Base-by-base conservation (phyloP, 495 filamentous ascomycete genomes). In the Talaromyces ruber region DNA sequence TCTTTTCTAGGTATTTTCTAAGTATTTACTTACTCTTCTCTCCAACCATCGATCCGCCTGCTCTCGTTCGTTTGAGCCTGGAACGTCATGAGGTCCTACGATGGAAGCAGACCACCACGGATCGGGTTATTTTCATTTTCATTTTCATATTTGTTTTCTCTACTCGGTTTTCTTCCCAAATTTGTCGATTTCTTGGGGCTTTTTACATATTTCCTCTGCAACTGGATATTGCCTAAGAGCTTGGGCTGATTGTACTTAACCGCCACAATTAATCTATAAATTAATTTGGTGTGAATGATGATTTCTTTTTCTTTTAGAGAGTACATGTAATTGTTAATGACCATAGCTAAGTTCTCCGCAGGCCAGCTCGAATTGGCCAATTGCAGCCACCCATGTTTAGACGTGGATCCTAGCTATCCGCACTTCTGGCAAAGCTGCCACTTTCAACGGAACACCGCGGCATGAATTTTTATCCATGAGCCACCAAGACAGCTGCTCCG, bases 311-410 rank as follows among this genome's bases (percentile, higher is more conserved):
- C 37, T 2, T 14, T 14, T 43, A 32, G 30, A 32, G 9, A 1
- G 6, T 32, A 32, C 2, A 2, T 14, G 6, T 43, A n/a, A 6
- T 43, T 8, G n/a, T n/a, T 4, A 2, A n/a, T n/a, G 3, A 14
- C n/a, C 37, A 47, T 18, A 14, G 4, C 9, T 53, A 26, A 57
- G 54, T 25, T 57, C 54, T 32, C 50, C 50, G 50, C 50, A 53
- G 54, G 12, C 9, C 14, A 54, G 51, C 24, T 65, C 62, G 59
- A 30, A 25, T 8, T 61, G 56, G 65, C 76, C 74, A 78, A 76
- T 78, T 26, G 69, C 43, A 65, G 61, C 39, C 21, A 26, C 62
- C 60, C 53, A 66, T 60, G 55, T 60, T 58, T 61, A 59, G 64
- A 61, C 65, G 71, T 66, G 50, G 50, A 53, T 3, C 50, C 50